phyloP scores from a whole-genome alignment of 202 grass and related monocot genomes.

The Cymbopogon flexuosus region DNA sequence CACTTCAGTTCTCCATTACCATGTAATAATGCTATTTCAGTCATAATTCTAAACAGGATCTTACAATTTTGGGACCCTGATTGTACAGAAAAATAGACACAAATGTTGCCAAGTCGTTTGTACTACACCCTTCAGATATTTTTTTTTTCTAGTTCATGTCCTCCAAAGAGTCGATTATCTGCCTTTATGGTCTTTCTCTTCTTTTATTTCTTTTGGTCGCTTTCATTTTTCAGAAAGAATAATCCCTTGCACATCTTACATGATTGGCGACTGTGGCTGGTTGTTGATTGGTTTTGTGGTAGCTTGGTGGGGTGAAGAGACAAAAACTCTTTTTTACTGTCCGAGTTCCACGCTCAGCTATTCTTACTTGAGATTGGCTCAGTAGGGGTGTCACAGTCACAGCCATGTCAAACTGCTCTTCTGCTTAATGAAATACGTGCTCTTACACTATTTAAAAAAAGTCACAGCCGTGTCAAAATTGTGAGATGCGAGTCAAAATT shows the following conservation, averaged over 20 bases:
- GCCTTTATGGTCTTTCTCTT: neutral
- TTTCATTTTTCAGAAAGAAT: neutral
- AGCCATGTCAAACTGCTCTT: constrained; percentile 29
- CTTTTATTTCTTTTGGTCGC: neutral
- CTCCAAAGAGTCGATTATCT: neutral
- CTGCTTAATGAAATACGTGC: too few relatives aligned
- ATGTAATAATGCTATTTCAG: neutral
- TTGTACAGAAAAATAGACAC: neutral
- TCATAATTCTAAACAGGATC: neutral
- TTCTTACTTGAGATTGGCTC: neutral
- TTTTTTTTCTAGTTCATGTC: neutral
- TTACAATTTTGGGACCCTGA: neutral
- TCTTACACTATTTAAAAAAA: too few relatives aligned
- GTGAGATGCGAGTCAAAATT: neutral
- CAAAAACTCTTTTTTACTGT: constrained; percentile 8
- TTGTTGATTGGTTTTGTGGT: constrained; percentile 23
- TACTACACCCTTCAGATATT: neutral
- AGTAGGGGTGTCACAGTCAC: neutral
- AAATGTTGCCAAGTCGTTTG: neutral
- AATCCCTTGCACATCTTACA: constrained; percentile 4
- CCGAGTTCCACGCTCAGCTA: neutral
- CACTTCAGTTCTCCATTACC: neutral
- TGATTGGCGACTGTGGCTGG: neutral
- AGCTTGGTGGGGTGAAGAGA: constrained; percentile 10
- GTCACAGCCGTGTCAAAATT: constrained; percentile 31